phyloP scores from a whole-genome alignment of 495 filamentous ascomycete species.

The Parmelia sp. region DNA sequence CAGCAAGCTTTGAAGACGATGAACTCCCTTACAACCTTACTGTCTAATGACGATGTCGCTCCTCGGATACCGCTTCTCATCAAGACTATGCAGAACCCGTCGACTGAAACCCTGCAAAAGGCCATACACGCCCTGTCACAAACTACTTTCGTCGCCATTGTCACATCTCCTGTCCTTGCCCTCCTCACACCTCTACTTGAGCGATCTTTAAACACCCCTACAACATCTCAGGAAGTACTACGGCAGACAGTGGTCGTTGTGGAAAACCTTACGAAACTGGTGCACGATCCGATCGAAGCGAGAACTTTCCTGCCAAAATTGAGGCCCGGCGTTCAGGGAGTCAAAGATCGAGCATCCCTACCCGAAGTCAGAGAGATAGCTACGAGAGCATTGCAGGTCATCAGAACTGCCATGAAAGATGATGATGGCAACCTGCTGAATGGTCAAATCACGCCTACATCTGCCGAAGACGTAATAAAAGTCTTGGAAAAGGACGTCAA shows the following conservation, averaged over 20 bases:
- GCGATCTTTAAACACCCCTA: constrained; percentile 81
- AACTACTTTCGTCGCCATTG: constrained; percentile 96
- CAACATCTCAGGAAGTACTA: constrained; percentile 87
- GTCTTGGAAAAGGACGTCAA: constrained; percentile 70
- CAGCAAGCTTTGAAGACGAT: constrained; percentile 88
- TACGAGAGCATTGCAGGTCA: constrained; percentile 71
- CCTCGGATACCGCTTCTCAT: constrained; percentile 90
- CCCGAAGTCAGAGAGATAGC: constrained; percentile 93
- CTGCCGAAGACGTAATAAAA: constrained; percentile 66
- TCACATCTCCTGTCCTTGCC: constrained; percentile 97
- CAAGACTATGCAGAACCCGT: constrained; percentile 92
- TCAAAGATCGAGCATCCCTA: constrained; percentile 80
- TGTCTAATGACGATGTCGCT: constrained; percentile 95
- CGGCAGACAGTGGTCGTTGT: constrained; percentile 96
- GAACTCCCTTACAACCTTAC: constrained; percentile 79
- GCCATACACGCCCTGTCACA: constrained; percentile 95
- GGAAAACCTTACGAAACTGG: constrained; percentile 96
- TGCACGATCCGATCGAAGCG: constrained; percentile 95
- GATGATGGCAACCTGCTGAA: constrained; percentile 50
- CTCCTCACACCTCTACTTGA: constrained; percentile 93
- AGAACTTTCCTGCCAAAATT: constrained; percentile 94
- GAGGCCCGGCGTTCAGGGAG: constrained; percentile 84
- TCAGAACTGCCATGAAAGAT: constrained; percentile 88
- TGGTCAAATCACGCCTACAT: constrained; percentile 61
- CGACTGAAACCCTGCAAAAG: constrained; percentile 79